Conservation (phyloP, 768 basidiomycete species). For the Leccinum disarticulatum region DNA sequence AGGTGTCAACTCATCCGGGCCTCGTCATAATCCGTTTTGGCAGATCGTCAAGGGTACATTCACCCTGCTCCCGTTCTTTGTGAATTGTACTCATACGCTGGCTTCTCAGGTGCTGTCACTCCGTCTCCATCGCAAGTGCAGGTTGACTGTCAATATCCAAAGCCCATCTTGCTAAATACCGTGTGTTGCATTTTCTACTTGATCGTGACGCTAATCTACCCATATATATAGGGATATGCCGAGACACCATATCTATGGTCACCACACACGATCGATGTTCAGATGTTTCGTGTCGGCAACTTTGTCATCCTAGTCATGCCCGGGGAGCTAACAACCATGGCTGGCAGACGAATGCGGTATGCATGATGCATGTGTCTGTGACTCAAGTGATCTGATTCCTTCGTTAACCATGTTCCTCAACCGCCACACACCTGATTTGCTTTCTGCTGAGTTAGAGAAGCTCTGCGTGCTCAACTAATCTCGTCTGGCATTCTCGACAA, state of each 20-base stretch:
- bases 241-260: conserved; percentile 72
- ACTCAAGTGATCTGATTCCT: conserved; percentile 3
- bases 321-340: conserved; percentile 82
- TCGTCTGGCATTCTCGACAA: conserved; percentile 60
- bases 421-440: background rate
- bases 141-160: conserved; percentile 69
- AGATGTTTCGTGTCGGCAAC: conserved; percentile 75
- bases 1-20: conserved; percentile 60
- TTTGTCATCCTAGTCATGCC: conserved; percentile 75
- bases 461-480: conserved; percentile 63
- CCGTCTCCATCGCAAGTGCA: conserved; percentile 63
- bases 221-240: conserved; percentile 52
- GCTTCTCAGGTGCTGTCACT: conserved; percentile 43
- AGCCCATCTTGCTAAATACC: conserved; percentile 76
- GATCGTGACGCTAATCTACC: conserved; percentile 19
- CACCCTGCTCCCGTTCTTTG: background rate
- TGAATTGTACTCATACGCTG: background rate
- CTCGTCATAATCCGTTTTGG: conserved; percentile 75
- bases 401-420: background rate
- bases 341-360: conserved; percentile 71
- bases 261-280: conserved; percentile 69
- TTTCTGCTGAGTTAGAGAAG: conserved; percentile 46
- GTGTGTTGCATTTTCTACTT: conserved; percentile 2
- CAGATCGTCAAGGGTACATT: conserved; percentile 63
- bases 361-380: conserved; percentile 18